These are phyloP conservation scores for Eucalyptus coolabah DNA, from an alignment of 345 rosid species.

Conservation along the genomic window DNA sequence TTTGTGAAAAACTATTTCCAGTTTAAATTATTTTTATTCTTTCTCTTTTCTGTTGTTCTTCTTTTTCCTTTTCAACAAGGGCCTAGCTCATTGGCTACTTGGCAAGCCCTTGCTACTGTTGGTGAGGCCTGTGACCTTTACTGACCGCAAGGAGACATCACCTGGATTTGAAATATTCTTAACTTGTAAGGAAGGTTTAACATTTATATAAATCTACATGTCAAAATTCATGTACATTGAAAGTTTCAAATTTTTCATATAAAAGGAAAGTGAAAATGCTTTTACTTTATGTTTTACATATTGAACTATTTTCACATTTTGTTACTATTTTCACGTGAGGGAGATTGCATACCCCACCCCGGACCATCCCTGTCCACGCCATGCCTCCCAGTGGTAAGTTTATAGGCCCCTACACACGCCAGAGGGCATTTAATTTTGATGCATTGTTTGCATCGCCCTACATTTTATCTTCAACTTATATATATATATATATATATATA, in stretches of 20 bases:
- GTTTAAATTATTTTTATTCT: no score
- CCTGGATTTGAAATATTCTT: not conserved
- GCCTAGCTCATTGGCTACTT: fast-evolving
- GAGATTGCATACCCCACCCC: not conserved
- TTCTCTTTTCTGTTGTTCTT: no score
- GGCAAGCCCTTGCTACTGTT: no score
- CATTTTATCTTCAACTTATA: not conserved
- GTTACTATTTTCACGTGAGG: not conserved
- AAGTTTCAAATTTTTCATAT: not conserved
- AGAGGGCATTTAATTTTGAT: not conserved
- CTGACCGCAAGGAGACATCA: not conserved
- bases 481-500: no score
- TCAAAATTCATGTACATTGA: not conserved
- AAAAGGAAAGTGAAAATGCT: not conserved
- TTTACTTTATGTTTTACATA: not conserved
- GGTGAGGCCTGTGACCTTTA: no score
- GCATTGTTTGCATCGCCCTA: not conserved
- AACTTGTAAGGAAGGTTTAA: not conserved
- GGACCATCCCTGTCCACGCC: not conserved
- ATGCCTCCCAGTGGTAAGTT: not conserved
- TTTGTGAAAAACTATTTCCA: fast-evolving
- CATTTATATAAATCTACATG: not conserved
- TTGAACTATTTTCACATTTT: not conserved
- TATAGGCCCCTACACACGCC: not conserved
- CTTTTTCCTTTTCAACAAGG: no score